phyloP scores from a whole-genome alignment of 257 asterid species.

The Mitragyna speciosa region DNA sequence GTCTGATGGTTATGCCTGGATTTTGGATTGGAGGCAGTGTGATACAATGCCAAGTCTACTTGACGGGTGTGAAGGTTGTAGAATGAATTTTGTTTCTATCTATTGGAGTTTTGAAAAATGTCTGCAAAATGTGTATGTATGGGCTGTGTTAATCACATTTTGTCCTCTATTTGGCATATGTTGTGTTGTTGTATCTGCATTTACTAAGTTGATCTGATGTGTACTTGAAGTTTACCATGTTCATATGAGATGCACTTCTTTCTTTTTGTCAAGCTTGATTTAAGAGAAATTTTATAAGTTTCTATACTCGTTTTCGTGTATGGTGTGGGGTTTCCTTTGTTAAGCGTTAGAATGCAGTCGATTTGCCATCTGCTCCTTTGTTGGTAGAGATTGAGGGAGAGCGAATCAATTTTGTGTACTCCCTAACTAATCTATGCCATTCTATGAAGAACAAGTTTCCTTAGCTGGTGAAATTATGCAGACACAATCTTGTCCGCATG shows the following conservation, averaged over 20 bases:
- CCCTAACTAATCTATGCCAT: too few species aligned
- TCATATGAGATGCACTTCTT: slow-evolving; percentile 5
- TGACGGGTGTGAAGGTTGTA: slow-evolving; percentile 62
- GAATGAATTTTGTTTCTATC: slow-evolving; percentile 42
- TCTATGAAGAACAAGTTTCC: background rate
- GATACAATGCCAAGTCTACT: slow-evolving; percentile 86
- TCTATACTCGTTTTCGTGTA: too few species aligned
- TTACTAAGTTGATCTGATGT: background rate
- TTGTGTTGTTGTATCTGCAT: slow-evolving; percentile 10
- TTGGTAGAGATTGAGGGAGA: too few species aligned
- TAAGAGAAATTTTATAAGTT: background rate
- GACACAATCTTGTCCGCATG: background rate
- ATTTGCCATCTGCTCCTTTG: too few species aligned
- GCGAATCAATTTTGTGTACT: too few species aligned
- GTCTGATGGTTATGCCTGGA: slow-evolving; percentile 96
- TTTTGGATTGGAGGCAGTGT: slow-evolving; percentile 91
- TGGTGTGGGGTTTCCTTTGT: too few species aligned
- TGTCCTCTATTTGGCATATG: background rate
- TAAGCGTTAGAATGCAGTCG: too few species aligned
- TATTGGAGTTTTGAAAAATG: background rate
- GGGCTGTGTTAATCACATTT: slow-evolving; percentile 23
- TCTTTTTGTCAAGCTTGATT: background rate
- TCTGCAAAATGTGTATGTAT: slow-evolving; percentile 26
- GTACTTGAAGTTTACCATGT: background rate
- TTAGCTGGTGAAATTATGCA: background rate